Evolutionary conservation across 305 asterid species (phyloP).

Genomic region (Caryopteris hybrid): DNA sequence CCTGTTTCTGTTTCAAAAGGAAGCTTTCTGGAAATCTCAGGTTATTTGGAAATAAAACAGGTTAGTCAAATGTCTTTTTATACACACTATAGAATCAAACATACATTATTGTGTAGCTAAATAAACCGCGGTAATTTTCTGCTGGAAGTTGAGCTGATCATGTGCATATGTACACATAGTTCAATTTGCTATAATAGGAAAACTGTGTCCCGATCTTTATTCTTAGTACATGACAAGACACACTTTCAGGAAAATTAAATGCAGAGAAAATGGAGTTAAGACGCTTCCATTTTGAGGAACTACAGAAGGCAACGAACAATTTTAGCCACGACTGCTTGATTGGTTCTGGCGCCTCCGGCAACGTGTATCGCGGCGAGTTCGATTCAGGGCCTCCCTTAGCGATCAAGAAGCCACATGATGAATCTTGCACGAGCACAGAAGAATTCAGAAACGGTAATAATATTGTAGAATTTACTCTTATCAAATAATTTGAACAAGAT

Average conservation of each 20-base stretch:
- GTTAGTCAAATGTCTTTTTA: no score
- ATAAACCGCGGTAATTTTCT: no score
- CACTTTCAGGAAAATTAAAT: slow-evolving; percentile 31
- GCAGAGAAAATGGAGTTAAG: slow-evolving; percentile 39
- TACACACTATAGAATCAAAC: no score
- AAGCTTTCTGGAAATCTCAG: slow-evolving; percentile 26
- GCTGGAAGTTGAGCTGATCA: no score
- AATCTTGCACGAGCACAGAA: slow-evolving; percentile 35
- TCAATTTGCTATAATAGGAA: no score
- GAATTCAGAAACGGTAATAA: slow-evolving; percentile 58
- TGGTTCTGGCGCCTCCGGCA: slow-evolving; percentile 59
- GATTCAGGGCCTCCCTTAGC: slow-evolving; percentile 37
- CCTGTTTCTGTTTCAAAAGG: slow-evolving; percentile 38
- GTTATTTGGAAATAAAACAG: no score
- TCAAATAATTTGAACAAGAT: neutral
- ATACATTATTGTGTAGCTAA: no score
- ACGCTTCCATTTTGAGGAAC: slow-evolving; percentile 36
- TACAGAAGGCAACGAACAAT: slow-evolving; percentile 53
- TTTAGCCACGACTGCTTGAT: slow-evolving; percentile 44
- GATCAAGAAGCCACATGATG: slow-evolving; percentile 48
- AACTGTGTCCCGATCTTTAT: no score
- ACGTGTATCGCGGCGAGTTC: slow-evolving; percentile 49
- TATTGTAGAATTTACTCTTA: neutral
- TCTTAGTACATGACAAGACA: neutral
- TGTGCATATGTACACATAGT: no score